phyloP scores from a whole-genome alignment of 2,329 filamentous ascomycete genomes.

The Paracamarosporium sp. region DNA sequence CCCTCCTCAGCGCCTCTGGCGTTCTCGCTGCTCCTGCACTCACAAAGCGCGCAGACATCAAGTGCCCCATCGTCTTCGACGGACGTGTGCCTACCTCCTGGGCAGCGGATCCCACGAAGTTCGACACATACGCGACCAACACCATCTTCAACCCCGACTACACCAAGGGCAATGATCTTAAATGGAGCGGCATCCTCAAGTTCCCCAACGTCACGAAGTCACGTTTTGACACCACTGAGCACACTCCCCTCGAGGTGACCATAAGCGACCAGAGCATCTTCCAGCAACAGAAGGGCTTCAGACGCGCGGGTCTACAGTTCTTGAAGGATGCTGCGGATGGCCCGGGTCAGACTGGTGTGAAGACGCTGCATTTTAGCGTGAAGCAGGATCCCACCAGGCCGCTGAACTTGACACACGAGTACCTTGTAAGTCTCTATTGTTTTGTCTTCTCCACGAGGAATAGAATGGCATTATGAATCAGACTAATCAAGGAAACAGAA shows the following conservation, averaged over 20 bases:
- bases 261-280: conserved; percentile 68
- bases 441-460: neutral
- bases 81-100: conserved; percentile 39
- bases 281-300: conserved; percentile 65
- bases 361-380: conserved; percentile 68
- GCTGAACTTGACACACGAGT: conserved; percentile 68
- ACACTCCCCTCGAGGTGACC: conserved; percentile 60
- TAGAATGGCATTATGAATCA: neutral
- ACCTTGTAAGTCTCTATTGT: conserved; percentile 54
- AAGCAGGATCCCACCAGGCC: conserved; percentile 59
- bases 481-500: conserved; percentile 23
- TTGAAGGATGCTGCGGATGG: conserved; percentile 61
- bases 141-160: conserved; percentile 59
- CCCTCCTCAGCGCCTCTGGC: conserved; percentile 29
- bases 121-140: conserved; percentile 42
- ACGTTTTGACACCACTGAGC: conserved; percentile 54
- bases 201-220: conserved; percentile 53
- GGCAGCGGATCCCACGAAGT: conserved; percentile 29
- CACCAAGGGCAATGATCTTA: conserved; percentile 61
- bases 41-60: conserved; percentile 23
- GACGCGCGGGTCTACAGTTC: conserved; percentile 64
- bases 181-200: conserved; percentile 59
- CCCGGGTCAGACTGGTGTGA: conserved; percentile 60
- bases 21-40: conserved; percentile 32
- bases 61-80: conserved; percentile 47